These are phyloP conservation scores for Apiotrichum gracile DNA, from an alignment of 1,284 basidiomycete species.

Conservation along the genomic window DNA sequence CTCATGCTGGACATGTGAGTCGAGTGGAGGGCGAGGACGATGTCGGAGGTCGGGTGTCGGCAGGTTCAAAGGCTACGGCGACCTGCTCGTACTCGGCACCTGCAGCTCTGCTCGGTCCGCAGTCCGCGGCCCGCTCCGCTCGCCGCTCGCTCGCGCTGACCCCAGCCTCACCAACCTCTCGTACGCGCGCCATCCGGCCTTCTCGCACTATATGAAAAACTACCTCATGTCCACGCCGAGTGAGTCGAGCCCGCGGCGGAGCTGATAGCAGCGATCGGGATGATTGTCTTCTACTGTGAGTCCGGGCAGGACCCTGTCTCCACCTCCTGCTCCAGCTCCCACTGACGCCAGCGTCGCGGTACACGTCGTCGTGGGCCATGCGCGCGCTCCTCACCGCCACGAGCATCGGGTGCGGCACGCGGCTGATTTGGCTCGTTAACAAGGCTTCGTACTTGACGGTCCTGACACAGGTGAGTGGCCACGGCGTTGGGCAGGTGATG, in stretches of 20 bases:
- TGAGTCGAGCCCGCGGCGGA: not conserved
- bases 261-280: constrained; percentile 27
- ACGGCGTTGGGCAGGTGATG: not conserved
- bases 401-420: constrained; percentile 29
- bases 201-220: constrained; percentile 10
- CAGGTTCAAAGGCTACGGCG: too few species aligned
- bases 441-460: constrained; percentile 36
- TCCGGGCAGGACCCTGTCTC: not conserved
- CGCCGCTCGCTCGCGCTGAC: not conserved
- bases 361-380: constrained; percentile 23
- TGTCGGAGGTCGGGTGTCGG: not conserved
- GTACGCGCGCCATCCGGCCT: constrained; percentile 8
- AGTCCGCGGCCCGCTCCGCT: too few species aligned
- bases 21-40: too few species aligned
- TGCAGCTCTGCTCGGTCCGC: too few species aligned
- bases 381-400: constrained; percentile 27
- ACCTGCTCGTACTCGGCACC: too few species aligned
- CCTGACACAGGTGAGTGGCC: constrained; percentile 35
- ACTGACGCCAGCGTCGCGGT: constrained; percentile 26
- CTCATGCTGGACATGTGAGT: constrained; percentile 44
- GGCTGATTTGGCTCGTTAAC: constrained; percentile 48
- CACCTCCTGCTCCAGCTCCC: too few species aligned
- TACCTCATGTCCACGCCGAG: constrained; percentile 11
- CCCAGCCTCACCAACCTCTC: constrained; percentile 15
- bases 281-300: constrained; percentile 40